A percentile compares a stretch with the other conserved stretches of the same genome.
phyloP scores from a whole-genome alignment of 2,329 filamentous ascomycete species.

The Fusarium compactum region DNA sequence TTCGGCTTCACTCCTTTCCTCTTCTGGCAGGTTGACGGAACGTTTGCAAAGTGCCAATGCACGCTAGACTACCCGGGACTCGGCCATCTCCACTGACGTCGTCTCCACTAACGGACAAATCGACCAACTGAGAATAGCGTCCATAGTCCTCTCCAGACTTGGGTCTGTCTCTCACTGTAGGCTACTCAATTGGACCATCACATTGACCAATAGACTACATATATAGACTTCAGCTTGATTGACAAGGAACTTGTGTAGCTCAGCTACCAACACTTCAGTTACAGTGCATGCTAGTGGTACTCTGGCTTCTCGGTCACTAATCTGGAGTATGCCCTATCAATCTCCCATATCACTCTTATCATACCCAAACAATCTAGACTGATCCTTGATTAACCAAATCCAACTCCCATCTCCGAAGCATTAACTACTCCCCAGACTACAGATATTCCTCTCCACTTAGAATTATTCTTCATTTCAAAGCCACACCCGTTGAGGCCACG shows the following conservation, averaged over 20 bases:
- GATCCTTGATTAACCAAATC: constrained; percentile 4
- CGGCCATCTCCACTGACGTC: constrained; percentile 27
- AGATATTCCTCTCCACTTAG: not conserved
- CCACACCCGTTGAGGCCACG: not conserved
- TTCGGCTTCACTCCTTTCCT: constrained; percentile 38
- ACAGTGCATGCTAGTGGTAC: not conserved
- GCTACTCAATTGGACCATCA: not conserved
- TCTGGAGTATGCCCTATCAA: not conserved
- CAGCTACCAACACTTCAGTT: not conserved
- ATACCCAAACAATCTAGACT: constrained; percentile 10
- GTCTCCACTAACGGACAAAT: constrained; percentile 31
- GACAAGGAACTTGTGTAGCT: constrained; percentile 26
- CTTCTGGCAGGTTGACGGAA: constrained; percentile 49
- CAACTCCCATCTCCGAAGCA: constrained; percentile 15
- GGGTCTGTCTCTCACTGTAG: not conserved
- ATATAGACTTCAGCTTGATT: not conserved
- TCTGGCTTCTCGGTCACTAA: constrained; percentile 6
- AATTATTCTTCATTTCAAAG: not conserved
- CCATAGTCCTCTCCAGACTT: not conserved
- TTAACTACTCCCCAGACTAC: not conserved
- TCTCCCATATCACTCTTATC: constrained; percentile 7
- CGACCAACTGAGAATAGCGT: constrained; percentile 12
- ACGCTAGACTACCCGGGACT: constrained; percentile 16
- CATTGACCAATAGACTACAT: not conserved
- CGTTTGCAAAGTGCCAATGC: constrained; percentile 37